Conservation (phyloP, 345 rosid species). For the Moricandia arvensis region DNA sequence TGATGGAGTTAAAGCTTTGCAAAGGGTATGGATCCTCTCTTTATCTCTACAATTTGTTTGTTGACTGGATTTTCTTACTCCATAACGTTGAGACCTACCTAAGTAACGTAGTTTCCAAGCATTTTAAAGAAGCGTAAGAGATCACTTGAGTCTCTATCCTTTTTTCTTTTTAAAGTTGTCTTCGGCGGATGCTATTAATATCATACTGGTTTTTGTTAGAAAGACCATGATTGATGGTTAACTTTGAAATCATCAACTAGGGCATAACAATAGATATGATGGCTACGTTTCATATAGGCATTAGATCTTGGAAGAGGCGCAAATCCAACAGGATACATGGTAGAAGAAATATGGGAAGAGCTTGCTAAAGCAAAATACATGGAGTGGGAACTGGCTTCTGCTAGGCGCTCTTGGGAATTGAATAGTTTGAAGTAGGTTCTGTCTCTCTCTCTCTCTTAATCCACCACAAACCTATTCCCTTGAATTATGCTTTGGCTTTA, state of each 20-base stretch:
- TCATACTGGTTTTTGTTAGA: background rate
- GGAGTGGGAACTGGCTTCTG: slow-evolving; percentile 73
- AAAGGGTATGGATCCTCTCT: slow-evolving; percentile 51
- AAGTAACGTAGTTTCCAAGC: background rate
- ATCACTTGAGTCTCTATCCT: background rate
- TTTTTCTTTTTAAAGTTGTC: background rate
- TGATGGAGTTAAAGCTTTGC: slow-evolving; percentile 66
- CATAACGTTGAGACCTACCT: background rate
- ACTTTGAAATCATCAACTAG: background rate
- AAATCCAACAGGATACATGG: slow-evolving; percentile 59
- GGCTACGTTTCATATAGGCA: slow-evolving; percentile 45
- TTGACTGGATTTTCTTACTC: background rate
- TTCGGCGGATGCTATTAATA: background rate
- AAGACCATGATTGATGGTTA: background rate
- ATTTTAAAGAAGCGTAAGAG: background rate
- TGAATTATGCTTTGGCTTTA: slow-evolving; percentile 2
- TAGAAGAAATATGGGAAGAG: slow-evolving; percentile 91
- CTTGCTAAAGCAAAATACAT: slow-evolving; percentile 82
- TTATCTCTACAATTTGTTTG: background rate
- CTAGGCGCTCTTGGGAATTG: slow-evolving; percentile 67
- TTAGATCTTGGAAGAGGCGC: slow-evolving; percentile 84
- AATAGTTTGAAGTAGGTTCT: slow-evolving; percentile 77
- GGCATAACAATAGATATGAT: background rate
- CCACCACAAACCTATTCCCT: background rate
- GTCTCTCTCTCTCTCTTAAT: slow-evolving; percentile 19